Conservation (phyloP, 139 green algal genomes). For the Chlorella sp. region DNA sequence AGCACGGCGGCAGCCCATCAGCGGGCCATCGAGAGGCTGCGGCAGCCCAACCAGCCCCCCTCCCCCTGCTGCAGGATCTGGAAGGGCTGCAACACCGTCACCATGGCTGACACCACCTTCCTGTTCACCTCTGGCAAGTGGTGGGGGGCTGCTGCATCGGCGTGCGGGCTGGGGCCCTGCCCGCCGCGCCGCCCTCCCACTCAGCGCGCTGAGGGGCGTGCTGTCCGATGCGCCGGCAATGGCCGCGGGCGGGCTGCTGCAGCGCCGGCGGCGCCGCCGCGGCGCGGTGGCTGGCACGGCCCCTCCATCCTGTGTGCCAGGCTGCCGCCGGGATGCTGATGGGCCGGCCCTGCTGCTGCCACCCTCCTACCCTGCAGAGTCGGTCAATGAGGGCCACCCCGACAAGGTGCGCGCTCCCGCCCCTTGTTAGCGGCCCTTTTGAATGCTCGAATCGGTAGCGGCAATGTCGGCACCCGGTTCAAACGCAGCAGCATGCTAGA, state of each 20-base stretch:
- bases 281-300: neutral
- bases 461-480: constrained; percentile 91
- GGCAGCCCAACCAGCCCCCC: no score
- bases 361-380: constrained; percentile 51
- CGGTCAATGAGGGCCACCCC: constrained; percentile 95
- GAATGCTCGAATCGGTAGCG: neutral
- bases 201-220: neutral
- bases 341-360: no score
- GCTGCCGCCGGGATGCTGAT: no score
- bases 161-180: neutral
- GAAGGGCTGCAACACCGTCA: neutral
- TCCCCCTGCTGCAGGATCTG: no score
- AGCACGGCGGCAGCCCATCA: no score
- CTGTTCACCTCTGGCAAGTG: constrained; percentile 44
- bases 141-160: neutral
- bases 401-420: constrained; percentile 93
- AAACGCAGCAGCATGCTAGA: no score
- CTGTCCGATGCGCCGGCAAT: neutral
- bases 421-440: neutral
- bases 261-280: neutral
- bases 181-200: no score
- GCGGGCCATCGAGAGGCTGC: no score
- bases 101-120: constrained; percentile 41
- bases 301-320: no score
- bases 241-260: neutral